Percentiles rank a stretch among this genome's conserved stretches.
Conservation (phyloP, 306 rosid genomes). For the Medicago ruthenica region DNA sequence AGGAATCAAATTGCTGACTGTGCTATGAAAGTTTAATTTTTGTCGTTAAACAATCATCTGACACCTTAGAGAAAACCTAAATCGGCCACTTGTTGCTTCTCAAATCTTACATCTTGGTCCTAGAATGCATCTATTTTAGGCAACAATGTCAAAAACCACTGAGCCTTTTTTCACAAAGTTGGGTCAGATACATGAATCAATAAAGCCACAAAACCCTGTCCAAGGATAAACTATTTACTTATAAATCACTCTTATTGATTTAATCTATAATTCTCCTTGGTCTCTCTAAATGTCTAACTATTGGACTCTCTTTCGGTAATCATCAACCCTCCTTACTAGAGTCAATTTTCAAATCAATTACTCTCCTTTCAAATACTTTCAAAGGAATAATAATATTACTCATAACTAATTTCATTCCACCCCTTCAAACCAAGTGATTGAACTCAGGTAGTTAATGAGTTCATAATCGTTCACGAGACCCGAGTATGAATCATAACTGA, state of each 20-base stretch:
- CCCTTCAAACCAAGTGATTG: too few species aligned
- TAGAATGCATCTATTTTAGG: background rate
- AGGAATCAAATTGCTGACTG: too few species aligned
- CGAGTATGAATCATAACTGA: too few species aligned
- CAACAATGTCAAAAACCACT: background rate
- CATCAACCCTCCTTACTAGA: background rate
- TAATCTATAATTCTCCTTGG: too few species aligned
- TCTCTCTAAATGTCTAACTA: background rate
- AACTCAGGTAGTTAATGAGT: too few species aligned
- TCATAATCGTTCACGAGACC: too few species aligned
- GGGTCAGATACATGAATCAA: background rate
- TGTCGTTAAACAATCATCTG: background rate
- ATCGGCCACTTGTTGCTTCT: slow-evolving; percentile 6
- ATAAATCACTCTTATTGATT: background rate
- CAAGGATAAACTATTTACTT: background rate
- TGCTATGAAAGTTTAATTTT: background rate
- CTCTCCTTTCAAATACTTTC: too few species aligned
- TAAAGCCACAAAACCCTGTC: background rate
- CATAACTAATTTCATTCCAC: too few species aligned
- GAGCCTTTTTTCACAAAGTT: background rate
- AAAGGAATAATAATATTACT: too few species aligned
- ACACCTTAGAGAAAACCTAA: slow-evolving; percentile 21
- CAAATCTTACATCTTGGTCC: background rate
- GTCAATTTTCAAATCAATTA: too few species aligned
- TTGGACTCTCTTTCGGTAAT: background rate